Evolutionary conservation across 306 rosid species (phyloP).

Genomic region (Alnus rubra): DNA sequence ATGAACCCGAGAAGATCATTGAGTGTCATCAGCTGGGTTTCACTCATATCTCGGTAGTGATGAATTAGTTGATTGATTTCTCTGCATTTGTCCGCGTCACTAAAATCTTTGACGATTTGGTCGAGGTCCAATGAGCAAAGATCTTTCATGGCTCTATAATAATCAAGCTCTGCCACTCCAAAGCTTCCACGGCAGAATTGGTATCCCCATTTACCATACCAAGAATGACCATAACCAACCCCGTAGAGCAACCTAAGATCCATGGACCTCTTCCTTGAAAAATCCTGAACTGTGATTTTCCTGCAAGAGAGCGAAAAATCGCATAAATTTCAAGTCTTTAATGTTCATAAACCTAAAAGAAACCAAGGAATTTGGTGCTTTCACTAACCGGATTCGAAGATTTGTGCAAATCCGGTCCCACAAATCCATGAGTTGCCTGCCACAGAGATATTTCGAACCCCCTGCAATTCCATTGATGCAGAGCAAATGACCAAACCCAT

Average conservation of each 20-base stretch:
- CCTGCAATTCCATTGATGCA: constrained; percentile 78
- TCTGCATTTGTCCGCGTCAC: constrained; percentile 29
- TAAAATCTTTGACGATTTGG: constrained; percentile 41
- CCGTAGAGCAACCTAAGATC: constrained; percentile 80
- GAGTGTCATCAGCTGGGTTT: constrained; percentile 60
- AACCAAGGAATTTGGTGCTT: not conserved
- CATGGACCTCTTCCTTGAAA: constrained; percentile 69
- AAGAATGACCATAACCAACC: no score
- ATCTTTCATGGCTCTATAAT: constrained; percentile 50
- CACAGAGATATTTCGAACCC: constrained; percentile 70
- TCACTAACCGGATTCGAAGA: constrained; percentile 61
- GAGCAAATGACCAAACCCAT: constrained; percentile 82
- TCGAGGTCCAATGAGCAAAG: constrained; percentile 66
- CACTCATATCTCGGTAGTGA: constrained; percentile 73
- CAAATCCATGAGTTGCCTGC: constrained; percentile 78
- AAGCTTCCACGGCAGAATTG: constrained; percentile 72
- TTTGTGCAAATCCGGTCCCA: constrained; percentile 80
- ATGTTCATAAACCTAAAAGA: not conserved
- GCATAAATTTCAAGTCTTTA: not conserved
- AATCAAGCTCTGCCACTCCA: constrained; percentile 55
- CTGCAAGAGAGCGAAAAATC: constrained; percentile 40
- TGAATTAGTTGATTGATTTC: constrained; percentile 67
- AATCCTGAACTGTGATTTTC: constrained; percentile 70
- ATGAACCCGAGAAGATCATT: constrained; percentile 76
- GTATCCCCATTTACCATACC: no score